Conservation (phyloP, 2,329 filamentous ascomycete species). For the Cadophora sp. region DNA sequence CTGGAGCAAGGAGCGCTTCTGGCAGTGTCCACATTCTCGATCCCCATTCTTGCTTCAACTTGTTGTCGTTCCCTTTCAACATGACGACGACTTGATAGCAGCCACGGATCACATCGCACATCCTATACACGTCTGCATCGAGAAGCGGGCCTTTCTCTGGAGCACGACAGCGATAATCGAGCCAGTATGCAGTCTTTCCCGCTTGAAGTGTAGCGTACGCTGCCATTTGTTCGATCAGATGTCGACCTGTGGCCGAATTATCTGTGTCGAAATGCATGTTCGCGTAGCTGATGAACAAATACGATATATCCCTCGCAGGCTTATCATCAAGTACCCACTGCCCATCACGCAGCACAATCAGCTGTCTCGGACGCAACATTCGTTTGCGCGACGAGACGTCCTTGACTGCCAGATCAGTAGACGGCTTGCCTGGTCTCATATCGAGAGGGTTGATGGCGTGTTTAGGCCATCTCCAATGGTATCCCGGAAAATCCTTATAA, state of each 20-base stretch:
- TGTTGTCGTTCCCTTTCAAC: constrained; percentile 9
- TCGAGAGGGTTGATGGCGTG: constrained; percentile 39
- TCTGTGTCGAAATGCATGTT: constrained; percentile 25
- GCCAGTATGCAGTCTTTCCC: constrained; percentile 26
- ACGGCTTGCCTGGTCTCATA: constrained; percentile 20
- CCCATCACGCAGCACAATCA: constrained; percentile 18
- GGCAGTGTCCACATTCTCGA: constrained; percentile 29
- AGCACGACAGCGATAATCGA: constrained; percentile 24
- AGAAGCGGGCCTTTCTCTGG: constrained; percentile 8
- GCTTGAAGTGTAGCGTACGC: constrained; percentile 9
- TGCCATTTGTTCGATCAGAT: constrained; percentile 18
- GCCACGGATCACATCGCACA: constrained; percentile 34
- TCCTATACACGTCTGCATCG: constrained; percentile 31
- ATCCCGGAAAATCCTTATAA: constrained; percentile 37
- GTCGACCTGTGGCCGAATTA: constrained; percentile 15
- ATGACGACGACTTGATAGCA: constrained; percentile 20
- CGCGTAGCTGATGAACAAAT: constrained; percentile 27
- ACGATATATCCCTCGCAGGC: constrained; percentile 12
- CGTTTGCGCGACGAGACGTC: background rate
- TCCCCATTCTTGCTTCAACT: constrained; percentile 22
- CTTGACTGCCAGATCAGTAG: background rate
- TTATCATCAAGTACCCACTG: constrained; percentile 21
- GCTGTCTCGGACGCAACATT: constrained; percentile 19
- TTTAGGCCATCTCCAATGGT: constrained; percentile 41
- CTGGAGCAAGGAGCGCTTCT: constrained; percentile 22